Percentiles rank a stretch among this genome's conserved stretches.
Conservation (phyloP, 2,329 filamentous ascomycete species). For the Colletotrichum ledebouriae region DNA sequence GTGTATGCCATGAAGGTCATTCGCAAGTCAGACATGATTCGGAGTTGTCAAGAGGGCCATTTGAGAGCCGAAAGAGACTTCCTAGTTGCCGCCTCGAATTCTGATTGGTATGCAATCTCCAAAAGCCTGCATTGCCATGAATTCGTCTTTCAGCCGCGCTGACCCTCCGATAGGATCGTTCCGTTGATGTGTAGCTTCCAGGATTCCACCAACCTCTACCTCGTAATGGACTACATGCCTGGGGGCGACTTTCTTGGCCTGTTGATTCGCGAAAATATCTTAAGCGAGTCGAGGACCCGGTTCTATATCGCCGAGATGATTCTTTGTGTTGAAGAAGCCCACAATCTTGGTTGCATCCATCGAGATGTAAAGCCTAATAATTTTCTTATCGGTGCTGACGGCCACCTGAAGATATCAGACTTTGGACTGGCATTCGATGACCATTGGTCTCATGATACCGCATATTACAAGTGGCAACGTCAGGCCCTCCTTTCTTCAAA, state of each 20-base stretch:
- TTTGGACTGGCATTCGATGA: slow-evolving; percentile 97
- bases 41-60: slow-evolving; percentile 92
- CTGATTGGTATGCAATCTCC: slow-evolving; percentile 70
- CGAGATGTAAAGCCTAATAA: slow-evolving; percentile 98
- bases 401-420: slow-evolving; percentile 95
- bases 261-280: slow-evolving; percentile 84
- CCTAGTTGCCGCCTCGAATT: slow-evolving; percentile 88
- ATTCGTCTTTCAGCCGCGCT: slow-evolving; percentile 17
- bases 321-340: slow-evolving; percentile 91
- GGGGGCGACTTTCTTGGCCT: slow-evolving; percentile 94
- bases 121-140: slow-evolving; percentile 27
- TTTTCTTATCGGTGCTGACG: slow-evolving; percentile 88
- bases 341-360: slow-evolving; percentile 90
- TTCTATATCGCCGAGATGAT: slow-evolving; percentile 98
- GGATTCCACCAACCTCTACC: slow-evolving; percentile 84
- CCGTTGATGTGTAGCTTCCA: slow-evolving; percentile 91
- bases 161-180: slow-evolving; percentile 75
- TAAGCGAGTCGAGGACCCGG: slow-evolving; percentile 82
- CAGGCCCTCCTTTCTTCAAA: slow-evolving; percentile 84
- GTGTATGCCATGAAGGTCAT: slow-evolving; percentile 99
- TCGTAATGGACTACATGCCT: slow-evolving; percentile 99
- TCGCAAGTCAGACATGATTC: slow-evolving; percentile 91
- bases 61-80: slow-evolving; percentile 93
- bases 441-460: slow-evolving; percentile 91
- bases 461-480: slow-evolving; percentile 87